Percentiles rank a stretch among this genome's conserved stretches.
phyloP scores from a whole-genome alignment of 441 rosid species.

The Gossypium davidsonii region DNA sequence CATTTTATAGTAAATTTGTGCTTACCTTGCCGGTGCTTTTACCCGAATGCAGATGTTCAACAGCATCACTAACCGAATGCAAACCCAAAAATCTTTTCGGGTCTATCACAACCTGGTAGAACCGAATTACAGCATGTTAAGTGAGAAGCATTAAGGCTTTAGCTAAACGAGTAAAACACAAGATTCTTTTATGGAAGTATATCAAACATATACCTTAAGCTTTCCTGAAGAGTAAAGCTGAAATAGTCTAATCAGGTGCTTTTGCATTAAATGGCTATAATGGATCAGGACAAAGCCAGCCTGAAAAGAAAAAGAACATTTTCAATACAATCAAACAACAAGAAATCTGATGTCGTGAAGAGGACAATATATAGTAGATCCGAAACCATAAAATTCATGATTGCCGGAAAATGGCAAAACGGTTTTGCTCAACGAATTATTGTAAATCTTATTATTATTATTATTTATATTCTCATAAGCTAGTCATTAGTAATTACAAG shows the following conservation, averaged over 20 bases:
- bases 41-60: slow-evolving; percentile 91
- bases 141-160: too few relatives aligned
- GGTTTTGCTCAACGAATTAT: neutral
- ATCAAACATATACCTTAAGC: slow-evolving; percentile 49
- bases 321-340: neutral
- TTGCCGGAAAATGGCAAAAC: neutral
- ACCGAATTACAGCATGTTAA: neutral
- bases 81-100: slow-evolving; percentile 65
- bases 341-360: neutral
- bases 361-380: neutral
- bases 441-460: neutral
- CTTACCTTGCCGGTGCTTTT: slow-evolving; percentile 90
- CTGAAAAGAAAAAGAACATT: slow-evolving; percentile 33
- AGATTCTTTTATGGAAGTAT: neutral
- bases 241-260: slow-evolving; percentile 64
- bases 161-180: neutral
- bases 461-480: neutral
- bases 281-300: slow-evolving; percentile 89
- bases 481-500: too few relatives aligned
- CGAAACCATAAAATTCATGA: neutral
- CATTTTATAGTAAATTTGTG: neutral
- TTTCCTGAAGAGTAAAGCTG: slow-evolving; percentile 66
- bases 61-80: slow-evolving; percentile 72
- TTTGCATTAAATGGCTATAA: slow-evolving; percentile 64
- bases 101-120: slow-evolving; percentile 57